These are phyloP conservation scores for Phylloboletellus chloephorus DNA, from an alignment of 1,284 basidiomycete genomes.

Conservation along the genomic window DNA sequence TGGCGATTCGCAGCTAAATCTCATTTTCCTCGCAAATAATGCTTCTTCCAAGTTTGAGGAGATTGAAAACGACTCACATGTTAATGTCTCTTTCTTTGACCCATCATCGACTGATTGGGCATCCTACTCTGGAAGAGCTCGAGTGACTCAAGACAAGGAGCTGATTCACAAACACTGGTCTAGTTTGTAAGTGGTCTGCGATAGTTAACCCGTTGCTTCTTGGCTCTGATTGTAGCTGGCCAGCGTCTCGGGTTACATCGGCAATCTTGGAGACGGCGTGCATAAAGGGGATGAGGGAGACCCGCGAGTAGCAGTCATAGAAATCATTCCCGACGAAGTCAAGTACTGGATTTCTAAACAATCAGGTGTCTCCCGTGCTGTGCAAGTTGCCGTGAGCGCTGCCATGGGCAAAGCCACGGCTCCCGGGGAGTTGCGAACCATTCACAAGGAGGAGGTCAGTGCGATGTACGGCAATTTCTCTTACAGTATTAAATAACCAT, in stretches of 20 bases:
- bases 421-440: constrained; percentile 60
- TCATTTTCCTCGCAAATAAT: constrained; percentile 76
- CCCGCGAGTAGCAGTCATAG: constrained; percentile 76
- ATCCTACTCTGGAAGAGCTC: constrained; percentile 75
- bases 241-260: constrained; percentile 77
- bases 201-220: background rate
- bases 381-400: constrained; percentile 52
- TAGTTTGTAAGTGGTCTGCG: constrained; percentile 40
- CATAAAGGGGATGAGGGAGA: constrained; percentile 80
- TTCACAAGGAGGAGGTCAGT: constrained; percentile 57
- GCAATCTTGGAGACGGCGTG: constrained; percentile 80
- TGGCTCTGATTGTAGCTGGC: background rate
- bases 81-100: constrained; percentile 79
- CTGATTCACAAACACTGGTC: constrained; percentile 71
- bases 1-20: constrained; percentile 43
- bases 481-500: constrained; percentile 3
- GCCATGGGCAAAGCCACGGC: constrained; percentile 51
- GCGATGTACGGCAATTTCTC: background rate
- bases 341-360: constrained; percentile 66
- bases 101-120: constrained; percentile 76
- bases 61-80: constrained; percentile 68
- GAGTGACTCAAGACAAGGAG: constrained; percentile 56
- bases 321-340: constrained; percentile 79
- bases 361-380: constrained; percentile 40
- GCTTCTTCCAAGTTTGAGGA: constrained; percentile 74